phyloP scores from a whole-genome alignment of 352 stramenopile genomes.

The Phytophthora ohioensis region DNA sequence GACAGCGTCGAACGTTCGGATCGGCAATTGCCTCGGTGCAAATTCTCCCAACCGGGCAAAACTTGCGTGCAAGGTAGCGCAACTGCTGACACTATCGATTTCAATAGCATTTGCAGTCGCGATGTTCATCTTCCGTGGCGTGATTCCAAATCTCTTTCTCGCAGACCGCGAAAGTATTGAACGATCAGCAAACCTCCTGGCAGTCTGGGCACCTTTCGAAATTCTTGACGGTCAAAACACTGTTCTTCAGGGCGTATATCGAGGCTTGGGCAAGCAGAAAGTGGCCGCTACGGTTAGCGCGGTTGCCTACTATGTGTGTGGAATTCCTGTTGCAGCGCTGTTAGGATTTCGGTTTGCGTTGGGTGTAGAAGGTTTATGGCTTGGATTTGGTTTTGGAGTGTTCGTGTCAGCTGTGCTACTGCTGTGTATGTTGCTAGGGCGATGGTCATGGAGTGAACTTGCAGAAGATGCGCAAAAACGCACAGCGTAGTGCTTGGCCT shows the following conservation, averaged over 20 bases:
- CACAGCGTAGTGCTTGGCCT: constrained; percentile 6
- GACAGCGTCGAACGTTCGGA: constrained; percentile 72
- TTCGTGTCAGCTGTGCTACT: constrained; percentile 21
- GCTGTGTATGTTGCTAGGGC: constrained; percentile 15
- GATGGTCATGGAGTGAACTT: constrained; percentile 44
- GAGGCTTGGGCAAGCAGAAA: constrained; percentile 70
- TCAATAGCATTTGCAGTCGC: constrained; percentile 43
- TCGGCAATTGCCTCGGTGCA: constrained; percentile 79
- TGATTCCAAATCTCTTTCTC: constrained; percentile 56
- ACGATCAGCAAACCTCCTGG: constrained; percentile 51
- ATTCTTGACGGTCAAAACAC: constrained; percentile 78
- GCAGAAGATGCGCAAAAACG: constrained; percentile 48
- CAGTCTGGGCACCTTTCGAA: constrained; percentile 71
- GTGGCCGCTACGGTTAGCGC: constrained; percentile 73
- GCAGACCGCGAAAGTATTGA: constrained; percentile 49
- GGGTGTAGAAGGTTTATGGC: constrained; percentile 78
- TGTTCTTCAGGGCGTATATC: constrained; percentile 77
- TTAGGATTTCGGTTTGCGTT: constrained; percentile 56
- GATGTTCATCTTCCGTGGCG: constrained; percentile 49
- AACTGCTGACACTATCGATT: constrained; percentile 47
- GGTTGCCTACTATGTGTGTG: constrained; percentile 79
- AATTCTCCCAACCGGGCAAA: constrained; percentile 62
- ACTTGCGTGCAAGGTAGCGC: constrained; percentile 48
- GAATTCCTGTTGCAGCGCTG: constrained; percentile 70
- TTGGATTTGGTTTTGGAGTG: constrained; percentile 74